A percentile compares a stretch with the other conserved stretches of the same genome.
These are phyloP conservation scores for Acaromyces ingoldii DNA, from an alignment of 1,284 basidiomycete genomes.

Conservation along the genomic window DNA sequence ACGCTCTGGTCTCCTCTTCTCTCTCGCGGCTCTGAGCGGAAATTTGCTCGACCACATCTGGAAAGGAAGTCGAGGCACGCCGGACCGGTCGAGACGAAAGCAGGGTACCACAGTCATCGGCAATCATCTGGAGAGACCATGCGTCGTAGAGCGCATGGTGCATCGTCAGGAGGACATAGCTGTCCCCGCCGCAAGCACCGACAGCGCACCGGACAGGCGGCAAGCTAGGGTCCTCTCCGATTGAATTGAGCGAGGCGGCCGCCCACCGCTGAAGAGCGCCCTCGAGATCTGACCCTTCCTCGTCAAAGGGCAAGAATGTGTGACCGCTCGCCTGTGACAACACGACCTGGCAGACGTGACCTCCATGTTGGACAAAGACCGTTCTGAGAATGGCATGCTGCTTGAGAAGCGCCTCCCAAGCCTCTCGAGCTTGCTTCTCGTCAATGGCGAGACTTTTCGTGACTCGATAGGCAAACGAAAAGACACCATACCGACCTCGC, in stretches of 20 bases:
- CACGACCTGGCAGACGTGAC: no score
- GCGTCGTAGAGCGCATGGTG: slow-evolving; percentile 48
- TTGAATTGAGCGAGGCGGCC: neutral
- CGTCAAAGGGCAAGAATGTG: neutral
- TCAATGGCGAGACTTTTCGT: neutral
- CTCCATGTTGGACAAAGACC: slow-evolving; percentile 16
- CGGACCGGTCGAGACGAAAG: slow-evolving; percentile 10
- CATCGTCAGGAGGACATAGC: slow-evolving; percentile 32
- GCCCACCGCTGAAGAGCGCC: neutral
- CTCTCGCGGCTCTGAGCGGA: slow-evolving; percentile 10
- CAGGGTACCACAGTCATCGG: slow-evolving; percentile 26
- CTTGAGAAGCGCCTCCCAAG: slow-evolving; percentile 26
- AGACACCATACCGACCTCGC: slow-evolving; percentile 17
- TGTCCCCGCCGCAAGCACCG: slow-evolving; percentile 4
- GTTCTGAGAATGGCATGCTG: slow-evolving; percentile 37
- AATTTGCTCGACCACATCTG: slow-evolving; percentile 17
- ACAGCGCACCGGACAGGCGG: slow-evolving; percentile 2
- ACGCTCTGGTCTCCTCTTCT: slow-evolving; percentile 9
- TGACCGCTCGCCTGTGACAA: neutral
- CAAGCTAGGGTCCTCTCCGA: neutral
- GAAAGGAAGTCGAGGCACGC: slow-evolving; percentile 2
- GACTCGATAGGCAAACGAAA: slow-evolving; percentile 27
- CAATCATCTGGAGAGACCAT: slow-evolving; percentile 33
- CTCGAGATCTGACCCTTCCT: neutral
- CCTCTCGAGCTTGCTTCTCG: slow-evolving; percentile 9